Evolutionary conservation across 2,329 filamentous ascomycete genomes (phyloP).

Genomic region (Aspergillus fructus): DNA sequence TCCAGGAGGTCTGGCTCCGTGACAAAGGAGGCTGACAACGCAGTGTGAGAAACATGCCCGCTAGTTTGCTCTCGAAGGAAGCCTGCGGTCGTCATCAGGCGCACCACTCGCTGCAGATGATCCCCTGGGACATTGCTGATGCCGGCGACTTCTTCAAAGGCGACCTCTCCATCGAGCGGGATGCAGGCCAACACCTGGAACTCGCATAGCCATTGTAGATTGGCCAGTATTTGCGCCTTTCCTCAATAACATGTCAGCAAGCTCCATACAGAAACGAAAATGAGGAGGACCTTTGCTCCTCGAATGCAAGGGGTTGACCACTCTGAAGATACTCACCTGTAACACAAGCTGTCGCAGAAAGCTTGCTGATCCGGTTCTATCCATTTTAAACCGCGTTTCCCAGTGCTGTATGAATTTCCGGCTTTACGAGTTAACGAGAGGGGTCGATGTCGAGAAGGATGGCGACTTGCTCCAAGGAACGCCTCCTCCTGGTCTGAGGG

Average conservation of each 20-base stretch:
- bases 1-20: conserved; percentile 1
- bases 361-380: background rate
- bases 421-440: too few species aligned
- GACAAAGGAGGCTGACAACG: conserved; percentile 1
- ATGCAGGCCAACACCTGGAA: conserved; percentile 7
- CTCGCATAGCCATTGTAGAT: conserved; percentile 6
- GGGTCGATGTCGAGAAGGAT: too few species aligned
- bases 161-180: background rate
- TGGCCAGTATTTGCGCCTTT: conserved; percentile 1
- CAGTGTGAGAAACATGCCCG: background rate
- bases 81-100: background rate
- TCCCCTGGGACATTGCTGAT: conserved; percentile 1
- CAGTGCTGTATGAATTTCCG: too few species aligned
- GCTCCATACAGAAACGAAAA: background rate
- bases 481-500: too few species aligned
- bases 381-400: too few species aligned
- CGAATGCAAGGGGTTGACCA: background rate
- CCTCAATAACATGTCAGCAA: background rate
- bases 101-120: background rate
- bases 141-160: conserved; percentile 1
- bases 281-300: background rate
- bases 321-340: background rate
- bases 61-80: background rate
- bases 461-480: too few species aligned
- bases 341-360: conserved; percentile 4